Percentiles rank a stretch among this genome's conserved stretches.
Conservation (phyloP, 2,329 filamentous ascomycete species). For the Botryotinia calthae region DNA sequence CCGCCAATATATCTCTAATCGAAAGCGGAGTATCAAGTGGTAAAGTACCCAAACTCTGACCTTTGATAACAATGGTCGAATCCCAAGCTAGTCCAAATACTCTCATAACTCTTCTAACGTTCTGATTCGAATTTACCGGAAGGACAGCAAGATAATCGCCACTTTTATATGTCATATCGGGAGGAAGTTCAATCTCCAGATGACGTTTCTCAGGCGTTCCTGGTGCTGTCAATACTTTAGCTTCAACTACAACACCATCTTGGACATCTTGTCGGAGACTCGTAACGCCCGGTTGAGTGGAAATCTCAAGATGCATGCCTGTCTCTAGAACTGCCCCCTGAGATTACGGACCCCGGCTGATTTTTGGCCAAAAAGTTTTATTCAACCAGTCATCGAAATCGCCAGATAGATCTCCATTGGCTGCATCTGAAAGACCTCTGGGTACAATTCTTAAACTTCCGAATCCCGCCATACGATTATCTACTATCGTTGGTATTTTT, state of each 20-base stretch:
- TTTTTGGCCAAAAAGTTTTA: conserved; percentile 47
- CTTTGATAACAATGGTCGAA: neutral
- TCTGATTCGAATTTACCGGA: conserved; percentile 64
- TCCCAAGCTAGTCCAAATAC: conserved; percentile 63
- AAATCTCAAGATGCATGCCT: conserved; percentile 5
- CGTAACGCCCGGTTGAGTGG: conserved; percentile 26
- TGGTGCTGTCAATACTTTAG: conserved; percentile 48
- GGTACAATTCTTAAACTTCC: neutral
- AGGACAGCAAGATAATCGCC: conserved; percentile 76
- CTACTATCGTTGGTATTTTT: conserved; percentile 60
- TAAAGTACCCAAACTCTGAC: neutral
- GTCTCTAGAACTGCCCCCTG: neutral
- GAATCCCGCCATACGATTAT: conserved; percentile 37
- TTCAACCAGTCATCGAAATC: conserved; percentile 69
- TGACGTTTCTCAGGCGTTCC: conserved; percentile 14
- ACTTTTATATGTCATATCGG: conserved; percentile 62
- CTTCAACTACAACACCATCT: conserved; percentile 56
- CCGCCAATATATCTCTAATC: neutral
- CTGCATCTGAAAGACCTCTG: neutral
- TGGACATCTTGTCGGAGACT: conserved; percentile 58
- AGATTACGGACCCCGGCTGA: neutral
- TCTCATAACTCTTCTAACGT: conserved; percentile 55
- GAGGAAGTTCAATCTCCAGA: conserved; percentile 56
- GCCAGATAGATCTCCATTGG: conserved; percentile 58
- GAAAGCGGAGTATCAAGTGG: conserved; percentile 5